Evolutionary conservation across 2,329 filamentous ascomycete genomes (phyloP).

Genomic region (Cercospora brassicicola): DNA sequence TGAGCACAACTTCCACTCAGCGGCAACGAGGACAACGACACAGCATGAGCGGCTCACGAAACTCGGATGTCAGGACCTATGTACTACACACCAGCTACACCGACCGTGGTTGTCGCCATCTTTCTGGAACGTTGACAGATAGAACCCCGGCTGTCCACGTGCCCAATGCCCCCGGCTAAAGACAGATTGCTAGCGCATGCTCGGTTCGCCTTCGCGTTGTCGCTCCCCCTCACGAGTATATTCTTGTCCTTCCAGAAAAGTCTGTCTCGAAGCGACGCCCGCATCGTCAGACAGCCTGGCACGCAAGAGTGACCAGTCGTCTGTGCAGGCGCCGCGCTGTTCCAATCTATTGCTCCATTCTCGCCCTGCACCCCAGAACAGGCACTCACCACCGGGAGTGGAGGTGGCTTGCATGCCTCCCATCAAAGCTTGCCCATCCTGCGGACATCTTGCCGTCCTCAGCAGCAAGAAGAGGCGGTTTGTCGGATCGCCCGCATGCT

Average conservation of each 20-base stretch:
- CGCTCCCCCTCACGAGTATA: conserved; percentile 1
- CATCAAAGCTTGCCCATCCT: conserved; percentile 6
- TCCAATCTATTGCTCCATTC: conserved; percentile 5
- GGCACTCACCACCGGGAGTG: conserved; percentile 2
- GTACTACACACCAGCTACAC: background rate
- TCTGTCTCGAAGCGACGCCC: conserved; percentile 13
- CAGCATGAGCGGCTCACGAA: background rate
- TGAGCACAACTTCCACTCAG: background rate
- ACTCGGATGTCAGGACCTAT: background rate
- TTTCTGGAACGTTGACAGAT: conserved; percentile 14
- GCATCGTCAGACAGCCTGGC: conserved; percentile 10
- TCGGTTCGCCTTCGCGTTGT: background rate
- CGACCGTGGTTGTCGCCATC: conserved; percentile 10
- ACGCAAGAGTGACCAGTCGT: background rate
- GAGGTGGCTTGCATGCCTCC: conserved; percentile 6
- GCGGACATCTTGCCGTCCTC: conserved; percentile 11
- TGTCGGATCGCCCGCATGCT: conserved; percentile 1
- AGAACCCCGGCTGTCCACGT: conserved; percentile 4
- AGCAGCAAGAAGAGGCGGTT: background rate
- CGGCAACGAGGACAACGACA: background rate
- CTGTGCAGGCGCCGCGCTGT: conserved; percentile 5
- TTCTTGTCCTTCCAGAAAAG: conserved; percentile 21
- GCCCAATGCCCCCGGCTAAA: conserved; percentile 8
- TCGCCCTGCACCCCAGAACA: background rate
- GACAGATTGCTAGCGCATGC: conserved; percentile 3